These are phyloP conservation scores for Lactarius sanguifluus DNA, from an alignment of 768 basidiomycete genomes.

Conservation along the genomic window DNA sequence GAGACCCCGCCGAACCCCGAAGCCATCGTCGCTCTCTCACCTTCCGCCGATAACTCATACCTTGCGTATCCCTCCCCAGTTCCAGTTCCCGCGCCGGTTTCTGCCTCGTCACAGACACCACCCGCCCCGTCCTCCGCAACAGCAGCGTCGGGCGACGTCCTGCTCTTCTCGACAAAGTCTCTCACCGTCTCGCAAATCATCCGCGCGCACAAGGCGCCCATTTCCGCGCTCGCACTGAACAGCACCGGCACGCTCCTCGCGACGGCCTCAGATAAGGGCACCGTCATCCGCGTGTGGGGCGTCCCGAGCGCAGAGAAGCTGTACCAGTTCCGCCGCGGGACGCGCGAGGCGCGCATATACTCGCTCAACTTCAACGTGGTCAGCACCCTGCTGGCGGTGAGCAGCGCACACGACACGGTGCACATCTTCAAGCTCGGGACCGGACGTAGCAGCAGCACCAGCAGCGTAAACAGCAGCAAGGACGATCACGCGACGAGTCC, in stretches of 20 bases:
- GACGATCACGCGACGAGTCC: slow-evolving; percentile 51
- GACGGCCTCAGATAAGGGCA: slow-evolving; percentile 92
- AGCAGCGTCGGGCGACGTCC: slow-evolving; percentile 76
- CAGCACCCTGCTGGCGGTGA: slow-evolving; percentile 82
- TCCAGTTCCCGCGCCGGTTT: slow-evolving; percentile 67
- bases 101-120: slow-evolving; percentile 44
- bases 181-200: slow-evolving; percentile 93
- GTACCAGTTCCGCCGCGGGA: slow-evolving; percentile 93
- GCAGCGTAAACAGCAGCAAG: slow-evolving; percentile 28
- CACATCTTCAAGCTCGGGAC: slow-evolving; percentile 88
- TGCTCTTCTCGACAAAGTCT: slow-evolving; percentile 91
- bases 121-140: slow-evolving; percentile 35
- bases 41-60: slow-evolving; percentile 89
- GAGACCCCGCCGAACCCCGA: slow-evolving; percentile 96
- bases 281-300: slow-evolving; percentile 93
- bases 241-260: slow-evolving; percentile 86
- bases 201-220: slow-evolving; percentile 93
- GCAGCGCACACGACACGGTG: slow-evolving; percentile 90
- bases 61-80: slow-evolving; percentile 96
- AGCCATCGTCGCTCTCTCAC: slow-evolving; percentile 92
- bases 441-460: slow-evolving; percentile 31
- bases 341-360: slow-evolving; percentile 81
- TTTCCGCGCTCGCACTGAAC: slow-evolving; percentile 86
- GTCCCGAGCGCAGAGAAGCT: slow-evolving; percentile 90
- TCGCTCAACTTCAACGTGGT: slow-evolving; percentile 84